These are phyloP conservation scores for Venturia aucupariae DNA, from an alignment of 2,329 filamentous ascomycete genomes.

Conservation along the genomic window DNA sequence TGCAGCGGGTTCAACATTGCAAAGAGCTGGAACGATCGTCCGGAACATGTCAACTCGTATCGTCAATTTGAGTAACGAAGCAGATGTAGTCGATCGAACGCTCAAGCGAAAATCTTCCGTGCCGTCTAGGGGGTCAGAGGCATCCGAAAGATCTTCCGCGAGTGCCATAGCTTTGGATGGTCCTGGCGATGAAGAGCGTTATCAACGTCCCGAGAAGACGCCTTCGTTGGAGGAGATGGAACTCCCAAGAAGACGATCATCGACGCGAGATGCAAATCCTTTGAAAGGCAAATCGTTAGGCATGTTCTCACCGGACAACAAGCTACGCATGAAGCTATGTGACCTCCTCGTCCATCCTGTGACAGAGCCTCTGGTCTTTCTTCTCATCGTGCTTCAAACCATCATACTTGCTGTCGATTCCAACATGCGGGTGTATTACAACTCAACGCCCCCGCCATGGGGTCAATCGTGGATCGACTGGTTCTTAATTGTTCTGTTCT, in stretches of 20 bases:
- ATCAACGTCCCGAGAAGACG: conserved; percentile 26
- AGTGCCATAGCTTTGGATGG: not conserved
- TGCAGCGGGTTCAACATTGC: conserved; percentile 36
- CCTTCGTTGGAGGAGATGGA: conserved; percentile 27
- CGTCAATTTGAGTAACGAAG: conserved; percentile 92
- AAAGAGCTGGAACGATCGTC: conserved; percentile 42
- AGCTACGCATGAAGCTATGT: conserved; percentile 64
- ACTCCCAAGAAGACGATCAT: conserved; percentile 18
- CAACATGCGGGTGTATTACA: conserved; percentile 55
- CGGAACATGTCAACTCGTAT: conserved; percentile 88
- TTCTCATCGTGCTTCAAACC: conserved; percentile 82
- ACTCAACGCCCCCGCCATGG: conserved; percentile 54
- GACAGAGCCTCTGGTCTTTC: conserved; percentile 75
- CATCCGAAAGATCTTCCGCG: not conserved
- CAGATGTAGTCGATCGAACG: conserved; percentile 68
- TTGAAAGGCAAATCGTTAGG: conserved; percentile 79
- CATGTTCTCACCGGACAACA: conserved; percentile 71
- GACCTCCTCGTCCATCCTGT: conserved; percentile 77
- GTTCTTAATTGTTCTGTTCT: conserved; percentile 72
- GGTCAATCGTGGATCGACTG: conserved; percentile 63
- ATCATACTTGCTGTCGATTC: conserved; percentile 82
- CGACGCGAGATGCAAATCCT: conserved; percentile 50
- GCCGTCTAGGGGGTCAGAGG: not conserved
- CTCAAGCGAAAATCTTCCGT: conserved; percentile 50
- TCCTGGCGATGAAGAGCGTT: not conserved